Conservation (phyloP, 371 early-diverging fungal genomes). For the Smittium culicis region DNA sequence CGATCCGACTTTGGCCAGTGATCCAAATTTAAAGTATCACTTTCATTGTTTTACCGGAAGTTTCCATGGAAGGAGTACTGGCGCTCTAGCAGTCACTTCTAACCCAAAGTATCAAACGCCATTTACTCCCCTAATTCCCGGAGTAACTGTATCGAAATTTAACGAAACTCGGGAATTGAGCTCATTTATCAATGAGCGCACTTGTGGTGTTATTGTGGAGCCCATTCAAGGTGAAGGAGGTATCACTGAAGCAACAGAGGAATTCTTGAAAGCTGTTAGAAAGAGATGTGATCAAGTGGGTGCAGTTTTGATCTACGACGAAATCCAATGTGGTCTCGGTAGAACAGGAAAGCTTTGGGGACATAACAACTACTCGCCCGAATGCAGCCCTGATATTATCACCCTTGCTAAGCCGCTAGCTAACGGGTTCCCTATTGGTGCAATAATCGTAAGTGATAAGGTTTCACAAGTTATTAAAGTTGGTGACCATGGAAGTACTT, state of each 20-base stretch:
- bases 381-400: conserved; percentile 75
- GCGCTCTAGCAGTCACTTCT: conserved; percentile 80
- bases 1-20: conserved; percentile 21
- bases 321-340: conserved; percentile 94
- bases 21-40: conserved; percentile 29
- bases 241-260: conserved; percentile 47
- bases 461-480: conserved; percentile 65
- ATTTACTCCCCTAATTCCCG: conserved; percentile 78
- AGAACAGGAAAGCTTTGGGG: conserved; percentile 84
- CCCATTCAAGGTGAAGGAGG: conserved; percentile 96
- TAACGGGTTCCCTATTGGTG: conserved; percentile 93
- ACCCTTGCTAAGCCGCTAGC: conserved; percentile 92
- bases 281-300: conserved; percentile 63
- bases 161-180: conserved; percentile 52
- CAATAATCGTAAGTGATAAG: conserved; percentile 52
- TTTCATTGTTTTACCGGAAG: conserved; percentile 71
- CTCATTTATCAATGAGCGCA: conserved; percentile 48
- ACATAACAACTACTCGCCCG: conserved; percentile 50
- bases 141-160: conserved; percentile 50
- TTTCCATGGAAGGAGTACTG: conserved; percentile 92
- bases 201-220: conserved; percentile 87
- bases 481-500: conserved; percentile 93
- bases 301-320: conserved; percentile 82
- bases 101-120: conserved; percentile 83
- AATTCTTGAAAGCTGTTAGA: conserved; percentile 61